Evolutionary conservation across 371 early-diverging fungal genomes (phyloP).

Genomic region (Mortierella sp.): DNA sequence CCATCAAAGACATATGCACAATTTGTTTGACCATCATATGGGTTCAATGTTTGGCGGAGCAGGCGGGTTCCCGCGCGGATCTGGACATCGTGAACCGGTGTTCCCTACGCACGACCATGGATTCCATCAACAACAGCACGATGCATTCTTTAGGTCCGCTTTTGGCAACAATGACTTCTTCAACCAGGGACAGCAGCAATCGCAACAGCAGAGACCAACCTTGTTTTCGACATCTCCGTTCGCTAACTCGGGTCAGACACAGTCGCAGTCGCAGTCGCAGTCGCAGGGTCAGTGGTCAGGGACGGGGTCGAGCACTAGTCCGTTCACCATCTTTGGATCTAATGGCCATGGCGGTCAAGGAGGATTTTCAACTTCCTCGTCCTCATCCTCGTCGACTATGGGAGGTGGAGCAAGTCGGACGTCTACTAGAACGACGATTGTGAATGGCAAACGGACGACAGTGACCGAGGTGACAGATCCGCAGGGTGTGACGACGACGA

Average conservation of each 20-base stretch:
- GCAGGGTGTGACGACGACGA: constrained; percentile 46
- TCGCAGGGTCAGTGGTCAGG: constrained; percentile 17
- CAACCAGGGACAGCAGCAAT: not conserved
- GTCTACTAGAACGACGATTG: constrained; percentile 46
- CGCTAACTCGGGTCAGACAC: constrained; percentile 2
- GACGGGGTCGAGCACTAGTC: constrained; percentile 27
- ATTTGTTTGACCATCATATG: constrained; percentile 29
- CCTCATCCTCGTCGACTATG: constrained; percentile 25
- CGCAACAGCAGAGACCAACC: constrained; percentile 24
- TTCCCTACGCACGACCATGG: constrained; percentile 1
- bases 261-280: constrained; percentile 4
- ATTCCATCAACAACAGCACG: constrained; percentile 6
- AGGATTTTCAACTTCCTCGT: constrained; percentile 5
- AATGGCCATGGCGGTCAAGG: not conserved
- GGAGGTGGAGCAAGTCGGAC: constrained; percentile 28
- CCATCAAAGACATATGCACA: constrained; percentile 32
- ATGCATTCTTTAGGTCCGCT: constrained; percentile 15
- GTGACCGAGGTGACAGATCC: constrained; percentile 50
- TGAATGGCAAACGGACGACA: constrained; percentile 49
- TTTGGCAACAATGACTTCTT: not conserved
- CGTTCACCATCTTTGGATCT: constrained; percentile 29
- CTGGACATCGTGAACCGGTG: not conserved
- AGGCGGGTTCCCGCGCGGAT: constrained; percentile 16
- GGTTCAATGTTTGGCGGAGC: constrained; percentile 26
- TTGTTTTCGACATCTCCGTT: constrained; percentile 51